Percentiles rank a stretch among this genome's conserved stretches.
phyloP scores from a whole-genome alignment of 129 eudicot genomes.

The Pulicaria dysenterica region DNA sequence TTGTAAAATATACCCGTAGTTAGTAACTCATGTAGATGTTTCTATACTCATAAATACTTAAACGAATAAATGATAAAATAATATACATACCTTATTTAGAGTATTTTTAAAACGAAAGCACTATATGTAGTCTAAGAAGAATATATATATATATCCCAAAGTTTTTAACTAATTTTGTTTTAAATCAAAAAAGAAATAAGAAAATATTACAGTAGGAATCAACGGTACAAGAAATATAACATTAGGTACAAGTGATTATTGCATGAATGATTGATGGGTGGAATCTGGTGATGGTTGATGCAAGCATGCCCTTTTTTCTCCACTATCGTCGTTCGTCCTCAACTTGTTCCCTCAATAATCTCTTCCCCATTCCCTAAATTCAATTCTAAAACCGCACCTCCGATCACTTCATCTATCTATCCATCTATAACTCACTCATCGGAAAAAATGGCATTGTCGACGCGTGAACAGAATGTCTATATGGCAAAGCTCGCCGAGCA shows the following conservation, averaged over 20 bases:
- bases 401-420: not conserved
- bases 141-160: too few relatives aligned
- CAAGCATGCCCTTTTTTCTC: not conserved
- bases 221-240: too few relatives aligned
- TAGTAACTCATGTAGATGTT: too few relatives aligned
- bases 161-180: too few relatives aligned
- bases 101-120: too few relatives aligned
- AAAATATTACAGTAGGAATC: too few relatives aligned
- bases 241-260: not conserved
- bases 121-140: too few relatives aligned
- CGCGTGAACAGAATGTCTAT: slow-evolving; percentile 19
- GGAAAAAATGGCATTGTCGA: slow-evolving; percentile 4
- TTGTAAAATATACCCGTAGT: too few relatives aligned
- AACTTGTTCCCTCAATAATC: not conserved
- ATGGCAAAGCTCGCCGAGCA: slow-evolving; percentile 18
- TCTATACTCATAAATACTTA: too few relatives aligned
- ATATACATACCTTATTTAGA: too few relatives aligned
- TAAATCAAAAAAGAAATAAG: too few relatives aligned
- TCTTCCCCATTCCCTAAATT: not conserved
- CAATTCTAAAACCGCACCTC: not conserved
- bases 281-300: slow-evolving; percentile 4
- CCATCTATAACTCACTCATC: not conserved
- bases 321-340: slow-evolving; percentile 10
- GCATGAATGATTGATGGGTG: not conserved
- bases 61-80: too few relatives aligned